Evolutionary conservation across 495 filamentous ascomycete species (phyloP).

Genomic region (Filosporella fistucella): DNA sequence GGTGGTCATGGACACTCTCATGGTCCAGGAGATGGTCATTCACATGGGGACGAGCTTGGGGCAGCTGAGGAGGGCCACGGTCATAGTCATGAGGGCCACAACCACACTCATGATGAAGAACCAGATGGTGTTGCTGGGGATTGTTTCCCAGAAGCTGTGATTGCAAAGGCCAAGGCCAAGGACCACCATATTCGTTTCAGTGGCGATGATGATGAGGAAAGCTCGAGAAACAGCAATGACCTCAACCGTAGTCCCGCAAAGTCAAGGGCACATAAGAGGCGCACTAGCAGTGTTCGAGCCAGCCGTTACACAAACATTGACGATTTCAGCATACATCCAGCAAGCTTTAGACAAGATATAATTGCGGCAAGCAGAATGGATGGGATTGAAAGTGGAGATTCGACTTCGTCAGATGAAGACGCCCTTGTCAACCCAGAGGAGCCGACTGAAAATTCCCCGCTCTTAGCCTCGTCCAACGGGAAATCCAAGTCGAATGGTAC

Average conservation of each 20-base stretch:
- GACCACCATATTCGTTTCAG: slow-evolving; percentile 17
- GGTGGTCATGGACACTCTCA: slow-evolving; percentile 93
- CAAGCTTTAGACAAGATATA: slow-evolving; percentile 85
- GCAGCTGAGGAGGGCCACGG: slow-evolving; percentile 32
- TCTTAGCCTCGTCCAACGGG: slow-evolving; percentile 24
- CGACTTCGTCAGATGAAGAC: slow-evolving; percentile 43
- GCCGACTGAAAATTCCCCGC: slow-evolving; percentile 40
- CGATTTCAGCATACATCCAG: slow-evolving; percentile 83
- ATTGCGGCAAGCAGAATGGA: slow-evolving; percentile 65
- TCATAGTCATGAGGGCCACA: slow-evolving; percentile 32
- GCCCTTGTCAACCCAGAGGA: slow-evolving; percentile 24
- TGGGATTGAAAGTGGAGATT: slow-evolving; percentile 48
- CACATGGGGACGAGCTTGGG: slow-evolving; percentile 30
- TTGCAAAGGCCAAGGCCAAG: slow-evolving; percentile 18
- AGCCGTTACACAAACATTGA: slow-evolving; percentile 52
- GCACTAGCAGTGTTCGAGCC: slow-evolving; percentile 46
- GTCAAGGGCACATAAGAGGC: too few species aligned
- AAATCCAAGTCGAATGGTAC: slow-evolving; percentile 13
- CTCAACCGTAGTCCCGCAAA: slow-evolving; percentile 31
- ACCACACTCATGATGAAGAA: slow-evolving; percentile 37
- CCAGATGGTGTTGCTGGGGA: slow-evolving; percentile 39
- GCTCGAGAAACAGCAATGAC: not conserved
- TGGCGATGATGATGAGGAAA: not conserved
- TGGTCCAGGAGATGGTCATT: slow-evolving; percentile 45
- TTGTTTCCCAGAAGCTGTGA: slow-evolving; percentile 32